Conservation (phyloP, 1,139 yeast genomes). For the Taiozyma sp. region DNA sequence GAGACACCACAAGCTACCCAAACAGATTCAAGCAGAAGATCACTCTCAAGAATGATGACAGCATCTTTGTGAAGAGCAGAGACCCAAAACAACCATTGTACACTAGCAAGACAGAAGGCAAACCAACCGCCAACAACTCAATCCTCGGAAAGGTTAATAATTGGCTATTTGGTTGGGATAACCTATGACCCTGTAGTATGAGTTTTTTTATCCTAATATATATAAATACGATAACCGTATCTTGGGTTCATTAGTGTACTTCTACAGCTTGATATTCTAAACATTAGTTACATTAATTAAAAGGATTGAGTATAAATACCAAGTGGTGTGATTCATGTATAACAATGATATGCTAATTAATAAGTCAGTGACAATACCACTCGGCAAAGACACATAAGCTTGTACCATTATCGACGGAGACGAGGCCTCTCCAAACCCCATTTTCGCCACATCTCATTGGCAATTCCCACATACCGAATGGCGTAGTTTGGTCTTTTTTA, state of each 20-base stretch:
- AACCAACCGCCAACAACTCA: conserved; percentile 17
- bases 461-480: conserved; percentile 53
- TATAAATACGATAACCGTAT: background rate
- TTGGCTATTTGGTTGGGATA: conserved; percentile 54
- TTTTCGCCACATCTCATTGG: conserved; percentile 57
- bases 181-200: conserved; percentile 27
- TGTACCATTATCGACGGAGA: conserved; percentile 70
- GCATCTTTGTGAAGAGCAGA: conserved; percentile 27
- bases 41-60: conserved; percentile 25
- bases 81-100: conserved; percentile 28
- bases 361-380: conserved; percentile 56
- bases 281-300: background rate
- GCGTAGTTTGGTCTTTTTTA: conserved; percentile 38
- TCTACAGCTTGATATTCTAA: background rate
- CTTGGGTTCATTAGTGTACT: background rate
- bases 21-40: conserved; percentile 13
- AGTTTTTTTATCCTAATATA: background rate
- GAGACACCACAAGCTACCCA: conserved; percentile 9
- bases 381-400: conserved; percentile 92
- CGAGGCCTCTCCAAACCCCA: conserved; percentile 82
- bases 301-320: background rate
- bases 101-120: conserved; percentile 12
- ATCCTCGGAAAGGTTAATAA: conserved; percentile 28
- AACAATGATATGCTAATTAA: background rate
- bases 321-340: background rate